phyloP scores from a whole-genome alignment of 2,329 filamentous ascomycete species.

The Ophiostoma novo-ulmi region DNA sequence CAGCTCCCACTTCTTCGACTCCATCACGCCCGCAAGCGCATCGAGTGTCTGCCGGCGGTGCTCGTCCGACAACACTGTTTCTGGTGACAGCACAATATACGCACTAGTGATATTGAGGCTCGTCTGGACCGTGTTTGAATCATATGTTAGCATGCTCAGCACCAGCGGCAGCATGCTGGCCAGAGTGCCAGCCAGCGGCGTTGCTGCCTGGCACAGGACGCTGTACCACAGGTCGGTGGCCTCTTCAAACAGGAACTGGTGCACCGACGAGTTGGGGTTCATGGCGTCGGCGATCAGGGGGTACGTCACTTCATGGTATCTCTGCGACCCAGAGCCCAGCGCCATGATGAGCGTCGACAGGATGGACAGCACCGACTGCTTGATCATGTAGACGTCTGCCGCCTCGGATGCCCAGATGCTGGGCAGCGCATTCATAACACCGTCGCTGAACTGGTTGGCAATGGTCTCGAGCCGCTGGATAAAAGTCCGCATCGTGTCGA shows the following conservation, averaged over 20 bases:
- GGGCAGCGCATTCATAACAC: constrained; percentile 75
- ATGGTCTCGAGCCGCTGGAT: constrained; percentile 76
- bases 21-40: constrained; percentile 47
- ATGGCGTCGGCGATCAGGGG: constrained; percentile 78
- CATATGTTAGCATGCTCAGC: constrained; percentile 62
- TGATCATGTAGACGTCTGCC: constrained; percentile 79
- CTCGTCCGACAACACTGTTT: constrained; percentile 51
- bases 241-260: constrained; percentile 84
- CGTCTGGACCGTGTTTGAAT: constrained; percentile 57
- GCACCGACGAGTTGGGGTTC: constrained; percentile 66
- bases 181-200: constrained; percentile 58
- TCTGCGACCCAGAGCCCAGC: constrained; percentile 70
- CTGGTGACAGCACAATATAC: constrained; percentile 65
- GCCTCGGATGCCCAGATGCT: constrained; percentile 79
- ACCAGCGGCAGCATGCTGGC: constrained; percentile 57
- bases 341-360: constrained; percentile 79
- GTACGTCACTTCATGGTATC: constrained; percentile 74
- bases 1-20: constrained; percentile 52
- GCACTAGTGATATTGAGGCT: constrained; percentile 62
- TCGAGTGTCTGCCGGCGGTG: constrained; percentile 47
- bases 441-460: constrained; percentile 64
- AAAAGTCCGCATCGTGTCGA: constrained; percentile 78
- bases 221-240: constrained; percentile 83
- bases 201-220: constrained; percentile 61
- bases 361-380: constrained; percentile 84